Base-by-base conservation (phyloP, 495 filamentous ascomycete species). In the Podospora pseudopauciseta region DNA sequence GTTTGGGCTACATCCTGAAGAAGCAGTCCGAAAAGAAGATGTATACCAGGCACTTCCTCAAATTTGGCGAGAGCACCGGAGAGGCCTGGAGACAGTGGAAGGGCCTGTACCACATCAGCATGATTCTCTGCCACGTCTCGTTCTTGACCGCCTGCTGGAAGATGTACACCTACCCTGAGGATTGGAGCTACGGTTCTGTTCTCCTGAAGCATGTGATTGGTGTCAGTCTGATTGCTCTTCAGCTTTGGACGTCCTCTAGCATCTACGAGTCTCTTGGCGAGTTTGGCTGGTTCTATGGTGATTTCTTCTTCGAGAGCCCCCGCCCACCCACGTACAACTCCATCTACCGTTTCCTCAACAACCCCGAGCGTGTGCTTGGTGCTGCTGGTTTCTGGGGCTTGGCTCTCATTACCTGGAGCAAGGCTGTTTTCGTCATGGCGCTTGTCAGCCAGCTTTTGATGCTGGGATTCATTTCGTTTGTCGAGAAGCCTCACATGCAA, bases 11-110 rank as follows among this genome's bases (percentile, higher is more conserved):
- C 73, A 86, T 97, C 34, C 86, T 99, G 60, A 87, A 90, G 67
- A 85, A 85, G 54, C 95, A 99, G 78, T 97, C 95, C 7, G 89
- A 90, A 66, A 86, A 89, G 80, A 97, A 97, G 79, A 85, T 87
- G 74, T 98, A 94, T 92, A 97, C 94, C 18, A 88, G 95, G 27
- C 95, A 99, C 80, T 99, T 97, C 74, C 85, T 99, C 76, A 99
- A 99, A 76, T 97, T 90, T 74, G 95, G 95, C 67, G 94, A 97
- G 73, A 92, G 86, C 32, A 87, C 87, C 0, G 89, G 90, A 60
- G 95, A 97, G 79, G 94, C 94, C 2, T 99, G 96, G 96, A 89
- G 89, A 64, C 93, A 99, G 76, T 99, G 95, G 95, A 98, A 97
- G 79, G 91, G 93, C 57, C 88, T 94, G 67, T 97, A 98, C 71